Base-by-base conservation (phyloP, 2,329 filamentous ascomycete genomes). In the Hypoxylon sp. region DNA sequence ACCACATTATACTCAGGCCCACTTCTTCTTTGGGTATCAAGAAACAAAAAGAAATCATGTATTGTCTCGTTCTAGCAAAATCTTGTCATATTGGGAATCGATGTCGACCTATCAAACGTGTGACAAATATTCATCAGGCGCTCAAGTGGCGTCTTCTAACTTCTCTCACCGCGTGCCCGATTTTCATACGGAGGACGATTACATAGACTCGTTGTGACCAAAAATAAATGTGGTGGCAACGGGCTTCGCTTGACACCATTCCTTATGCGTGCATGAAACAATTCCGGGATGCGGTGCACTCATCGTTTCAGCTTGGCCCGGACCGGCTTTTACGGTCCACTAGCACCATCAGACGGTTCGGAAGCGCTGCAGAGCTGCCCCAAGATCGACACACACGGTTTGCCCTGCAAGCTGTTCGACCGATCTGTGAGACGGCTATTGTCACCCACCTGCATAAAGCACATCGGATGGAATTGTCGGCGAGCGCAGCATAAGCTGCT, bases 221-320 rank as follows among this genome's bases (percentile, higher is more conserved):
- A 61, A 48, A 58, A 48, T 58, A 37, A 60, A 35, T 32, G 8
- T 57, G 32, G 13, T 44, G 47, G 46, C 44, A 48, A 17, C 39
- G 6, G 24, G n/a, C 27, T 35, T 56, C 27, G 39, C 39, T 65
- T 19, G 7, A 52, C 46, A 52, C 50, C 31, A 61, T 56, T 63
- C 57, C 42, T 56, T 27, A 47, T 65, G 29, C 56, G 57, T 55
- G 59, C 52, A 67, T 71, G 65, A 71, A 71, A 71, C 69, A 71
- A 63, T 52, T 39, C 61, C 63, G 63, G 51, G 69, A 68, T 74
- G 65, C 70, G 63, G 68, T 71, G 62, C 68, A 71, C 66, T 50
- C 60, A 68, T 57, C 57, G 70, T 73, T 75, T 74, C 73, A 73
- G 66, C 39, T 60, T 72, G 48, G 52, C 27, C 64, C 67, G 71